Evolutionary conservation across 2,329 filamentous ascomycete genomes (phyloP), one percentile per base, ranked within the genome.

Genomic region (Sordariomycetes sp.): DNA sequence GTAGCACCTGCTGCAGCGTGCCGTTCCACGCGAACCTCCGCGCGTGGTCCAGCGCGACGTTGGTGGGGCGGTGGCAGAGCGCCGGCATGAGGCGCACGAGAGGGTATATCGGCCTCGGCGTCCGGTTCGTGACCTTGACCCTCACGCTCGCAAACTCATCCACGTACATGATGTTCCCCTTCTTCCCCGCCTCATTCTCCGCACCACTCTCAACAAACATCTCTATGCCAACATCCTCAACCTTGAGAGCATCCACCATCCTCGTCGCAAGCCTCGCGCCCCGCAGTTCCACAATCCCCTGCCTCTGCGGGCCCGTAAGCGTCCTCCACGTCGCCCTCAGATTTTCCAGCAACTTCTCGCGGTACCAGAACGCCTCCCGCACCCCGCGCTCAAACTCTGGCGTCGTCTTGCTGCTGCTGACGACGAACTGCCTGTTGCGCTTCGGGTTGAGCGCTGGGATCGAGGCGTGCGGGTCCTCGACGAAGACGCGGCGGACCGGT

Each of bases 291-390:
- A 96, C 79, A 1, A 75, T 76, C 2, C 91, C 91, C 52, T 74
- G 72, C 45, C 86, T 78, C 52, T 72, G 68, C 0, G 75, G 73
- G 1, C 74, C 73, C 1, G 75, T 74, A 1, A 63, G 74, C 0
- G 81, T 82, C 57, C 75, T 80, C 91, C 91, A 96, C 0, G 77
- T 81, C 0, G 86, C 90, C 28, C 76, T 77, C 10, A 96, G 72
- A 50, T 77, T 76, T 59, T 86, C 84, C 2, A 96, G 77, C 1
- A 96, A 78, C 65, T 82, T 84, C 68, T 95, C 88, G 17, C 90
- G 82, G 68, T 90, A 96, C 91, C 91, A 96, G 68, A 96, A 96
- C 0, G 85, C 83, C 70, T 96, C 90, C 55, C 91, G 79, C 60
- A 79, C 86, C 13, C 84, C 80, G 36, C 87, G 81, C 70, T 96